Evolutionary conservation across 2,329 filamentous ascomycete species (phyloP).

Genomic region (Fusarium sp.): DNA sequence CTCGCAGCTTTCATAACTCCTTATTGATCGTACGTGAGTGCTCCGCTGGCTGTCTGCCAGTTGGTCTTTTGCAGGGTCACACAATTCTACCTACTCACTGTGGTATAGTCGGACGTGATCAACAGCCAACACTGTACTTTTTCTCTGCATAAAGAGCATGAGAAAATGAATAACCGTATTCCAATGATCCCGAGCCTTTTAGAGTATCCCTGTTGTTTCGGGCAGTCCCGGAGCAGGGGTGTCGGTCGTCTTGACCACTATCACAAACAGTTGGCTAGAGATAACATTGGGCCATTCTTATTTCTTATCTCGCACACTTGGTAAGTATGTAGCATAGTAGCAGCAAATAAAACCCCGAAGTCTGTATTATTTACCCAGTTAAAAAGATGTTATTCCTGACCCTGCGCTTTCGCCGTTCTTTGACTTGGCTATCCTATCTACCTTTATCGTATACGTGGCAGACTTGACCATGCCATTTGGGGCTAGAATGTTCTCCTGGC

Average conservation of each 20-base stretch:
- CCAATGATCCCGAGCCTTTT: background rate
- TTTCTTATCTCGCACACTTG: background rate
- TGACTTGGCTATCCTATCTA: slow-evolving; percentile 42
- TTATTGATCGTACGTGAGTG: no score
- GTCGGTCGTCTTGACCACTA: background rate
- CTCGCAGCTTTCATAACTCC: background rate
- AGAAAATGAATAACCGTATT: background rate
- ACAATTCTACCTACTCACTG: background rate
- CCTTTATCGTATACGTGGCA: slow-evolving; percentile 55
- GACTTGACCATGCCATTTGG: slow-evolving; percentile 56
- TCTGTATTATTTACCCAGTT: no score
- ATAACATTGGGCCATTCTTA: no score
- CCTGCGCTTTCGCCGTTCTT: slow-evolving; percentile 1
- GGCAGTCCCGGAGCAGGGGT: slow-evolving; percentile 7
- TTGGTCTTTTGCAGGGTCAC: no score
- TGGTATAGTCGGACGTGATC: background rate
- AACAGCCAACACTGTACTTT: background rate
- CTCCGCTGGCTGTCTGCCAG: no score
- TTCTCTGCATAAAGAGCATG: background rate
- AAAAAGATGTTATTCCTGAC: background rate
- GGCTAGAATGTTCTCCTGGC: slow-evolving; percentile 55
- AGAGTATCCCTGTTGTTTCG: background rate
- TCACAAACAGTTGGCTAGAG: background rate
- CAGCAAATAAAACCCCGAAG: no score
- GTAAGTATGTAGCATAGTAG: background rate